These are phyloP conservation scores for Aspergillus aculeatus DNA, from an alignment of 2,329 filamentous ascomycete species.

Conservation along the genomic window DNA sequence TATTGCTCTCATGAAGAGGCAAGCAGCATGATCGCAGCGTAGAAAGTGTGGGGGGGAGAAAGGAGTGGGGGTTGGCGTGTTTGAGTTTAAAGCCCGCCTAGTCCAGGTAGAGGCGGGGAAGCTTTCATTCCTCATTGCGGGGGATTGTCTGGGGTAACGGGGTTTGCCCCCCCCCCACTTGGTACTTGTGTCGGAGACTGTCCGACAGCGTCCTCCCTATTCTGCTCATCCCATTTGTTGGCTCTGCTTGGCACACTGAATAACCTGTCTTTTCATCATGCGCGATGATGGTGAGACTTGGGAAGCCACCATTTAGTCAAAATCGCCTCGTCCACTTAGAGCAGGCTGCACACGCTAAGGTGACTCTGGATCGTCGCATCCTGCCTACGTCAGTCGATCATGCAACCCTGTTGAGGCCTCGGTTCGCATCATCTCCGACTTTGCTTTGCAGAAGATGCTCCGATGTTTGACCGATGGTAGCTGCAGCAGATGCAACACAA, in stretches of 20 bases:
- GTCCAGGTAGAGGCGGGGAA: not conserved
- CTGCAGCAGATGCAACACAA: too few relatives aligned
- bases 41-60: too few relatives aligned
- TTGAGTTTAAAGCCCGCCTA: too few relatives aligned
- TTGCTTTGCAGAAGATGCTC: not conserved
- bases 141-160: not conserved
- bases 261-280: not conserved
- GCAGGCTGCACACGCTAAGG: not conserved
- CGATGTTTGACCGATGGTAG: too few relatives aligned
- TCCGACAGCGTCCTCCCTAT: not conserved
- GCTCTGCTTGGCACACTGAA: not conserved
- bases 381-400: not conserved
- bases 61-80: too few relatives aligned
- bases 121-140: not conserved
- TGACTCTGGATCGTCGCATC: not conserved
- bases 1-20: not conserved
- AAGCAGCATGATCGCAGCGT: too few relatives aligned
- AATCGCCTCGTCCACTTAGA: not conserved
- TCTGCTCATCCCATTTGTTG: not conserved
- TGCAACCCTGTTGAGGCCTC: not conserved
- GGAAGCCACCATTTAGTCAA: not conserved
- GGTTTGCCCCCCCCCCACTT: not conserved
- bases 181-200: not conserved
- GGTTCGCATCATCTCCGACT: constrained; percentile 3
- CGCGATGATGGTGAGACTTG: not conserved